Evolutionary conservation across 768 basidiomycete species (phyloP).

Genomic region (Mycena crocata): DNA sequence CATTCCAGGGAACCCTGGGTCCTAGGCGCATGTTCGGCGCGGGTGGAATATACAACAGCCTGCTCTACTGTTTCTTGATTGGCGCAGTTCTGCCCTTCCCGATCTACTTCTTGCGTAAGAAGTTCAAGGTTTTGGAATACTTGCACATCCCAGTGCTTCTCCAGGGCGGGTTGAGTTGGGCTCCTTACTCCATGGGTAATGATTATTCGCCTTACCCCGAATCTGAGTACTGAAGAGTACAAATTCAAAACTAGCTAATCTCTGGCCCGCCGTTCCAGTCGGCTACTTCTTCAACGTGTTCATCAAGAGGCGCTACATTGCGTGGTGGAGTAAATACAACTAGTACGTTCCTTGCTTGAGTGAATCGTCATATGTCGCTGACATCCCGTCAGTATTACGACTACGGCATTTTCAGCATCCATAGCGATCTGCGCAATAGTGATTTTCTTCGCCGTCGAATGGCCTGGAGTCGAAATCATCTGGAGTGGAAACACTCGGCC

Average conservation of each 20-base stretch:
- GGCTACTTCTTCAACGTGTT: conserved; percentile 39
- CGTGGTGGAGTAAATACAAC: conserved; percentile 44
- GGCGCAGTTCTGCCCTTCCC: conserved; percentile 48
- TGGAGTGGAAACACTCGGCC: conserved; percentile 45
- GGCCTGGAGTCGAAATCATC: conserved; percentile 36
- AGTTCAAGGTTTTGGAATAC: conserved; percentile 40
- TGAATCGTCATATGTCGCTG: neutral
- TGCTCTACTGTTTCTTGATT: conserved; percentile 44
- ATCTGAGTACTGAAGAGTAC: no score
- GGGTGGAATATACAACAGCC: conserved; percentile 43
- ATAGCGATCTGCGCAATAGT: conserved; percentile 49
- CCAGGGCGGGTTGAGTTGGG: conserved; percentile 38
- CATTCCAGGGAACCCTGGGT: conserved; percentile 40
- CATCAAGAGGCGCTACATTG: conserved; percentile 36
- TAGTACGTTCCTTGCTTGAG: neutral
- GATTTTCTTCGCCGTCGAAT: conserved; percentile 49
- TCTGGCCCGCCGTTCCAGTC: conserved; percentile 38
- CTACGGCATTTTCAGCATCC: conserved; percentile 44
- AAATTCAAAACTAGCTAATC: no score
- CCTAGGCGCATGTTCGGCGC: conserved; percentile 49
- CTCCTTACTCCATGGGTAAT: conserved; percentile 37
- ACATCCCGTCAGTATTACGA: conserved; percentile 35
- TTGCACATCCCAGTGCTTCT: conserved; percentile 49
- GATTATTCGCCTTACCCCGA: no score
- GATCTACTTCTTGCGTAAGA: conserved; percentile 42